phyloP scores from a whole-genome alignment of 2,329 filamentous ascomycete genomes.

The Fusarium cyanostomum region DNA sequence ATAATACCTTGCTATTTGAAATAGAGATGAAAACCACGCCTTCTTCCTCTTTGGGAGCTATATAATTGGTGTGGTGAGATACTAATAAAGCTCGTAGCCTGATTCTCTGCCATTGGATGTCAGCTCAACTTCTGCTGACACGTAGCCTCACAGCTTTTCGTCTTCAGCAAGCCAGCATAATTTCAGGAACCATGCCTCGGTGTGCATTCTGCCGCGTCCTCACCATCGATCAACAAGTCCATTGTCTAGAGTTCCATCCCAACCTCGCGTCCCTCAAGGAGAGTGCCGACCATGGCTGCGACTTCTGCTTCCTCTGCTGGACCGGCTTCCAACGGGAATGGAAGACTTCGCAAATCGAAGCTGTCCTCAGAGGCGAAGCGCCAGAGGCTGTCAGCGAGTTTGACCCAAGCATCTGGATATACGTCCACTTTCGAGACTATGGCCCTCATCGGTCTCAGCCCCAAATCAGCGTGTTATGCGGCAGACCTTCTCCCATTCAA shows the following conservation, averaged over 20 bases:
- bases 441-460: neutral
- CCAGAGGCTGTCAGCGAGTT: neutral
- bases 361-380: neutral
- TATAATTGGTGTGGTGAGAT: too few relatives aligned
- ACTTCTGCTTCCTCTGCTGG: constrained; percentile 19
- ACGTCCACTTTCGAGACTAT: constrained; percentile 5
- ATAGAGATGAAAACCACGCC: too few relatives aligned
- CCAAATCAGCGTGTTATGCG: neutral
- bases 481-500: neutral
- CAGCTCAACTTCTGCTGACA: too few relatives aligned
- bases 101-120: too few relatives aligned
- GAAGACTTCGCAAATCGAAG: neutral
- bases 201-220: too few relatives aligned
- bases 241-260: constrained; percentile 3
- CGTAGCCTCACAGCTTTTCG: too few relatives aligned
- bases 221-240: too few relatives aligned
- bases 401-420: constrained; percentile 9
- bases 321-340: constrained; percentile 1
- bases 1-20: too few relatives aligned
- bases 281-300: constrained; percentile 5
- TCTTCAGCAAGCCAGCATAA: too few relatives aligned
- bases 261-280: constrained; percentile 1
- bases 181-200: too few relatives aligned
- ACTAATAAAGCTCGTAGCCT: too few relatives aligned
- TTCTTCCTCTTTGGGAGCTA: too few relatives aligned